Base-by-base conservation (phyloP, 805 yeast genomes). In the Lipomyces yamanashiensis region DNA sequence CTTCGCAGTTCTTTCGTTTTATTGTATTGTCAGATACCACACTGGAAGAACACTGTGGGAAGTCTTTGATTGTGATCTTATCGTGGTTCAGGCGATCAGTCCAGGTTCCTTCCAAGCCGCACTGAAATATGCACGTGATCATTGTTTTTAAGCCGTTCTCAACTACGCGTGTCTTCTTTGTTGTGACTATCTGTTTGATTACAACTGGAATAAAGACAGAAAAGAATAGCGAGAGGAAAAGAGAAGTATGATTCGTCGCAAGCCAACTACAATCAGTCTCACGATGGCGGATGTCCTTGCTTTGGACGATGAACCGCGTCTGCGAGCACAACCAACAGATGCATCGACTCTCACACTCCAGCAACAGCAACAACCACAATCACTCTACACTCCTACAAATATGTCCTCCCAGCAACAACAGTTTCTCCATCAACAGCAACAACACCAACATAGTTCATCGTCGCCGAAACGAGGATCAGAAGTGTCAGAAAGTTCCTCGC, bases 251-350 rank as follows among this genome's bases (percentile, higher is more conserved):
- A 58, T 64, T 21, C 66, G 68, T 15, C 66, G 68, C 47, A 54
- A 64, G 44, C 61, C 68, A 23, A 64, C 68, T 6, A 62, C 61
- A n/a, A 64, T 64, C n/a, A 54, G 51, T 36, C 55, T 64, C 50
- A 54, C 68, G 8, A 64, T 62, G 65, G 66, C 66, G 10, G 68
- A 62, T 36, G 68, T 64, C 10, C 66, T 58, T 39, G 66, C 68
- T 6, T 59, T 64, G 10, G 68, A 64, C 63, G 68, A 64, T 58
- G 68, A 64, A 12, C 63, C 58, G 13, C 44, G 45, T 2, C 37
- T 6, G 13, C 48, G 15, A 19, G 15, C 47, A 1, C 17, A 9
- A 23, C 33, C 34, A 34, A 1, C 48, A 15, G 48, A 53, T 3
- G 40, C 51, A 12, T 12, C 19, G 15, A 12, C 34, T 33, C 43